Conservation (phyloP, 805 yeast species). For the Metschnikowia kofuensis region DNA sequence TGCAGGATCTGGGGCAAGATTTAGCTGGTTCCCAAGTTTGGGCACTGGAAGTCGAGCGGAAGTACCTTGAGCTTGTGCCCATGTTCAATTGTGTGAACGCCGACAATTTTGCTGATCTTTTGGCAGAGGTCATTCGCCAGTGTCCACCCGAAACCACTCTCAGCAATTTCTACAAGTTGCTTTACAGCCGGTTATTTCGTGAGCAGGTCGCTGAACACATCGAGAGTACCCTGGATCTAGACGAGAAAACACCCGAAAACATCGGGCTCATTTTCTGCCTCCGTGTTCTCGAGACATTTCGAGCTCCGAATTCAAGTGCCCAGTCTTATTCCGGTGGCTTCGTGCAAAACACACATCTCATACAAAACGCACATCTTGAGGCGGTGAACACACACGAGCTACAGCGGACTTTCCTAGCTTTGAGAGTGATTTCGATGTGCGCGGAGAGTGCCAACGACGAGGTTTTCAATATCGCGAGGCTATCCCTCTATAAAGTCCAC, state of each 20-base stretch:
- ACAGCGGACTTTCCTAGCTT: background rate
- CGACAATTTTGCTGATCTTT: constrained; percentile 25
- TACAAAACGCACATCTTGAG: background rate
- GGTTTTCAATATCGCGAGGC: background rate
- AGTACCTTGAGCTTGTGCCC: background rate
- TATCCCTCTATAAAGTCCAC: constrained; percentile 39
- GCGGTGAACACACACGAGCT: background rate
- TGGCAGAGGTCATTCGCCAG: constrained; percentile 25
- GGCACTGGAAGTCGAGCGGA: background rate
- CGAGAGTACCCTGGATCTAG: background rate
- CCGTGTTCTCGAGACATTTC: background rate
- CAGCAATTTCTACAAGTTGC: constrained; percentile 40
- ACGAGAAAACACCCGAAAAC: background rate
- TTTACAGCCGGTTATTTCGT: constrained; percentile 22
- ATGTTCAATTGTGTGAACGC: background rate
- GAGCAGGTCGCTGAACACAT: background rate
- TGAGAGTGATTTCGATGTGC: background rate
- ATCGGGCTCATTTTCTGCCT: background rate
- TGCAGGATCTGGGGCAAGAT: no score
- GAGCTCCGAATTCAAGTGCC: background rate
- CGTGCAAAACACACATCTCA: background rate
- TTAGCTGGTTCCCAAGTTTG: background rate
- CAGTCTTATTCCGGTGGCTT: background rate
- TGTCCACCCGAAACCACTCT: constrained; percentile 28
- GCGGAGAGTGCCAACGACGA: background rate